phyloP scores from a whole-genome alignment of 1,284 basidiomycete genomes.

The Rhodotorula sp. region DNA sequence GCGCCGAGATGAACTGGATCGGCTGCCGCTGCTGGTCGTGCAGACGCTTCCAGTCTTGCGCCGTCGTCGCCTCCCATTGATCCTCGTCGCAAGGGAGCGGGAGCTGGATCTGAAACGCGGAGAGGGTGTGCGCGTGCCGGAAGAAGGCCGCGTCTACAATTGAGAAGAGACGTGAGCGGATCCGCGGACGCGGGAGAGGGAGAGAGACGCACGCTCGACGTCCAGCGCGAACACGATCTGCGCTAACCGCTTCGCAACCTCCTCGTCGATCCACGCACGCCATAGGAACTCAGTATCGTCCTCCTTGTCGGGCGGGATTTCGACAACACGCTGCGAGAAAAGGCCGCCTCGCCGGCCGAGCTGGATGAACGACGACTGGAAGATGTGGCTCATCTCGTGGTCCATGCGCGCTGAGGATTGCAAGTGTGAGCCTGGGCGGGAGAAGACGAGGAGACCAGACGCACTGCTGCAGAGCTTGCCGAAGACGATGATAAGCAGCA shows the following conservation, averaged over 20 bases:
- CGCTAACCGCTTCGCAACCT: constrained; percentile 42
- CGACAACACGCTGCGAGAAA: constrained; percentile 34
- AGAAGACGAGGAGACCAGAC: not conserved
- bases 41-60: constrained; percentile 40
- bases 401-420: constrained; percentile 23
- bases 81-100: constrained; percentile 45
- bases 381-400: constrained; percentile 45
- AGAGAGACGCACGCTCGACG: constrained; percentile 40
- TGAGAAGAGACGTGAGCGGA: not conserved
- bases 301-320: constrained; percentile 22
- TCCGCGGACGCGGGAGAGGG: no score
- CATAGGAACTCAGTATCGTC: constrained; percentile 41
- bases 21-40: constrained; percentile 35
- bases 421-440: not conserved
- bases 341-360: constrained; percentile 35
- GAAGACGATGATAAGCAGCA: constrained; percentile 37
- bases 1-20: constrained; percentile 44
- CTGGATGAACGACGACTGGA: constrained; percentile 41
- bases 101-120: constrained; percentile 46
- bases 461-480: constrained; percentile 41
- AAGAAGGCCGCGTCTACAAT: constrained; percentile 43
- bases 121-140: constrained; percentile 45
- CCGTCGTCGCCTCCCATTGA: constrained; percentile 43
- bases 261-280: constrained; percentile 46
- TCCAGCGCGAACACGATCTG: constrained; percentile 44